Evolutionary conservation across 768 basidiomycete genomes (phyloP).

Genomic region (Lactarius sp.): DNA sequence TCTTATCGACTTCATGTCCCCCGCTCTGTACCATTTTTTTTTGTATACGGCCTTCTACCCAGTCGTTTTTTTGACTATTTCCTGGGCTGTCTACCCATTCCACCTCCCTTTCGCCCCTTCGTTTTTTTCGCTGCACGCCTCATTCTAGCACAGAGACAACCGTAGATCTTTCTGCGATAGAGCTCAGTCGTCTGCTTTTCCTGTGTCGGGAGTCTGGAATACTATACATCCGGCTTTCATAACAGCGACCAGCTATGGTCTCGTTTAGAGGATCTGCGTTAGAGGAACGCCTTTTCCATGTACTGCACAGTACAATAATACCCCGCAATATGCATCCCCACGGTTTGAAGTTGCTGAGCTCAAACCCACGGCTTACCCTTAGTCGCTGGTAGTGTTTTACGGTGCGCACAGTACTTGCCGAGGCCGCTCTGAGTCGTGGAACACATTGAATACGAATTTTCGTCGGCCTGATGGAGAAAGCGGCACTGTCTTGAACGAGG

Average conservation of each 20-base stretch:
- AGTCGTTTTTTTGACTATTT: too few relatives aligned
- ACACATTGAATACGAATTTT: neutral
- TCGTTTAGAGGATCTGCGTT: neutral
- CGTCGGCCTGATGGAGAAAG: neutral
- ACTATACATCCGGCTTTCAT: neutral
- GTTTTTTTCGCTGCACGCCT: neutral
- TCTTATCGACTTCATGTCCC: neutral
- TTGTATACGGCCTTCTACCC: neutral
- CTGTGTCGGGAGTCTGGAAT: neutral
- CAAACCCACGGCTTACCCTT: neutral
- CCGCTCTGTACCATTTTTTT: neutral
- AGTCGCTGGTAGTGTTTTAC: neutral
- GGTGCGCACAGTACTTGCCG: neutral
- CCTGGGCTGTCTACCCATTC: neutral
- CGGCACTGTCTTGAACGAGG: neutral
- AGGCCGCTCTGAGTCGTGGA: neutral
- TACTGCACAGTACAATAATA: neutral
- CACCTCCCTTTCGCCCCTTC: neutral
- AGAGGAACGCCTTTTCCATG: neutral
- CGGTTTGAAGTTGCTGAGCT: neutral
- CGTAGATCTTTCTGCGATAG: neutral
- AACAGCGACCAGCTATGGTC: neutral
- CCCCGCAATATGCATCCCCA: neutral
- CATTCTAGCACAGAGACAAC: neutral
- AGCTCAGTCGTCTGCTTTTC: neutral